phyloP scores from a whole-genome alignment of 805 yeast genomes.

The Teunomyces gatunensis region DNA sequence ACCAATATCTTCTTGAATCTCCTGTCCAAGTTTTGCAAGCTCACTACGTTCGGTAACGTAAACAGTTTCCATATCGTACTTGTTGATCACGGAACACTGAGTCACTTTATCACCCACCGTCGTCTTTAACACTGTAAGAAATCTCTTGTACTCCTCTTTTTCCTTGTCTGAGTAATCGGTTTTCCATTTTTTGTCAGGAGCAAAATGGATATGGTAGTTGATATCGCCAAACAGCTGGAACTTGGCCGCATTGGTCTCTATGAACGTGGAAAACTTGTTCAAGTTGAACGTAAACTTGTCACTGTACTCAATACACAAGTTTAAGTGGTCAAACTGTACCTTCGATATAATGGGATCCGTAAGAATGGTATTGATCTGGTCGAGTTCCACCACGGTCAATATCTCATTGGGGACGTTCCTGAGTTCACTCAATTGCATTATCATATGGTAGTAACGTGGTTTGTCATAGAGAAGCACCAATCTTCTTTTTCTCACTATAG shows the following conservation, averaged over 20 bases:
- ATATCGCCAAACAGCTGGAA: constrained; percentile 20
- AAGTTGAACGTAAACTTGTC: constrained; percentile 26
- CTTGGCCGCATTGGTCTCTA: constrained; percentile 15
- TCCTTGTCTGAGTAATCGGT: constrained; percentile 24
- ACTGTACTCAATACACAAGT: constrained; percentile 32
- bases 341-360: constrained; percentile 10
- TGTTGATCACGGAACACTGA: constrained; percentile 40
- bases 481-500: constrained; percentile 9
- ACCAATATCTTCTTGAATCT: constrained; percentile 34
- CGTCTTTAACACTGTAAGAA: constrained; percentile 20
- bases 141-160: constrained; percentile 21
- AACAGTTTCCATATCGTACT: constrained; percentile 32
- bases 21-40: constrained; percentile 30
- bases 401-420: constrained; percentile 14
- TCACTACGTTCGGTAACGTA: constrained; percentile 35
- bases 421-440: constrained; percentile 23
- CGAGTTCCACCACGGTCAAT: constrained; percentile 17
- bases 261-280: constrained; percentile 18
- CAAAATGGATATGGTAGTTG: constrained; percentile 36
- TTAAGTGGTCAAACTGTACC: constrained; percentile 19
- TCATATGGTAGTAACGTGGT: constrained; percentile 27
- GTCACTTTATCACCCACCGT: constrained; percentile 27
- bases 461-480: constrained; percentile 23
- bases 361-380: constrained; percentile 16
- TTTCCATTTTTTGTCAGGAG: constrained; percentile 29